Evolutionary conservation across 352 stramenopile genomes (phyloP), one percentile per base, ranked within the genome.

Genomic region (Hyaloperonospora brassicae): DNA sequence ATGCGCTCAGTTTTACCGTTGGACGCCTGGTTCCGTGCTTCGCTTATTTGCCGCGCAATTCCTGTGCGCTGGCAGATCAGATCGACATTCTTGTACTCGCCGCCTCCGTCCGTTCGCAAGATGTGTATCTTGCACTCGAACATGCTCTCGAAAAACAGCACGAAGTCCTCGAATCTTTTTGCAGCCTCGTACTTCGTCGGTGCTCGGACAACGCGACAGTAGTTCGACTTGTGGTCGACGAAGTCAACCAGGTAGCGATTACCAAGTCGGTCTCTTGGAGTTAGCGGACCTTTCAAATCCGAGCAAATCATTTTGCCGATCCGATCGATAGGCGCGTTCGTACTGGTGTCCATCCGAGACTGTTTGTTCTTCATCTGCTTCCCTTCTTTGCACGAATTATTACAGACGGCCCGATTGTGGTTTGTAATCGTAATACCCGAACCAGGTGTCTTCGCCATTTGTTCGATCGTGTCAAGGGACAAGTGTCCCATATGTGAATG

Each of bases 341-440:
- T 24, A 4, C 17, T n/a, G 7, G 48, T 56, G 34, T 53, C 46
- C 1, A 53, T 65, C 36, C 70, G 67, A 0, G 40, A 31, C 39
- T 27, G 11, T 0, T n/a, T n/a, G 14, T 27, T 54, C 47, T 54
- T 46, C 6, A 23, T 36, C 22, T 54, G 34, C 23, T 54, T 54
- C n/a, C 48, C 36, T 42, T 14, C 11, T 21, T 14, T 42, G n/a
- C 36, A 12, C 14, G 36, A 21, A 14, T 21, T 14, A 14, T 21
- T 14, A 12, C 36, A 42, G 2, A 42, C n/a, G 11, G 12, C 0
- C 36, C 36, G 11, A n/a, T 14, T 42, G 14, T 21, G n/a, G 36
- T 42, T 11, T 14, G 36, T 42, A 42, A 14, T 42, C 10, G 1
- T 12, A 21, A 42, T 12, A 5, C 36, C 36, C 11, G 11, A 42